Base-by-base conservation (phyloP, 768 basidiomycete genomes). In the Auriscalpium microsporum region DNA sequence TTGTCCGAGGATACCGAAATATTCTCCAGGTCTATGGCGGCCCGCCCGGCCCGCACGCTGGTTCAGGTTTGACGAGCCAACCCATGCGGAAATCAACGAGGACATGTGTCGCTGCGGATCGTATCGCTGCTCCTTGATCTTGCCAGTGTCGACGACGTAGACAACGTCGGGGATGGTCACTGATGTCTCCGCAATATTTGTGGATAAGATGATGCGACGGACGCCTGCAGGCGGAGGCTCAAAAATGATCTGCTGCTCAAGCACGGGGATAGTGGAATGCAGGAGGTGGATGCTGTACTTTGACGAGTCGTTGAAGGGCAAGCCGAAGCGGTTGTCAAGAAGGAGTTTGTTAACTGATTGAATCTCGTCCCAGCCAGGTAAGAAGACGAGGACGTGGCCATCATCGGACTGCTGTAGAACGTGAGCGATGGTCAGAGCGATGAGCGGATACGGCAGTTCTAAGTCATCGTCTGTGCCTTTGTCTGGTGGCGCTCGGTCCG, bases 361-460 rank as follows among this genome's bases (percentile, higher is more conserved):
- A 51, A 98, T 96, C 63, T 95, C 93, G 23, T 95, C 91, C 87
- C 88, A 90, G 21, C 92, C 92, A n/a, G 91, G 88, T 10, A 94
- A 70, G 75, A 96, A 95, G 19, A 94, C 90, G 48, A 95, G 78
- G 45, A 93, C 84, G 65, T 94, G 91, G 3, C 94, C 94, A 21
- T 87, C 86, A 37, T 85, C 75, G 0, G 93, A 85, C 42, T 72
- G 74, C 50, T 79, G 74, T 42, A 96, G 69, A 48, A 92, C 87
- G 68, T 92, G 82, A 0, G 86, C 77, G 64, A 97, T 78, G 23
- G 85, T 83, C 35, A 91, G 82, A 21, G 89, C 90, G 48, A 95
- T 80, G 42, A 96, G 75, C 17, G 87, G 81, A 54, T 79, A 79
- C 8, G 94, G 94, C 34, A 95, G 75, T 35, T 93, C 90, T 45